Evolutionary conservation across 75 land plant species (phyloP).

Genomic region (Larix kaempferi): DNA sequence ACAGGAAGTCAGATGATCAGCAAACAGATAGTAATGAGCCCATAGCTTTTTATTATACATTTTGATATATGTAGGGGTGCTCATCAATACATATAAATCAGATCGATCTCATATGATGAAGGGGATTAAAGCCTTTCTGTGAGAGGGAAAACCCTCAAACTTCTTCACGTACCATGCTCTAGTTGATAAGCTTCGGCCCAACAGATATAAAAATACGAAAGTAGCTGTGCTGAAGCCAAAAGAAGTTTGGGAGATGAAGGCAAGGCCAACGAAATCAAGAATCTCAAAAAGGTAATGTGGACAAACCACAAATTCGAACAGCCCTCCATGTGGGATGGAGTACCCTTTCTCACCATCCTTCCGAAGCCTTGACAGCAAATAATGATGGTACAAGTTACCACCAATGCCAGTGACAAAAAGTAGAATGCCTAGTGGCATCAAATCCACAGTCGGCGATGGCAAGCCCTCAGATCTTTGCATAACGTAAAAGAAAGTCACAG

Average conservation of each 20-base stretch:
- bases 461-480: conserved; percentile 27
- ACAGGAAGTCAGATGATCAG: no score
- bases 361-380: conserved; percentile 52
- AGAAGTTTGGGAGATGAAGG: conserved; percentile 53
- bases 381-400: conserved; percentile 82
- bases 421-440: conserved; percentile 34
- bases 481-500: no score
- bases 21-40: no score
- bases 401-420: conserved; percentile 45
- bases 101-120: conserved; percentile 25
- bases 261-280: conserved; percentile 36
- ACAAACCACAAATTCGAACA: conserved; percentile 52
- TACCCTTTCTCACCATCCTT: conserved; percentile 37
- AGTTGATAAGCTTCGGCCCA: conserved; percentile 52
- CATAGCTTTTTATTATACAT: no score
- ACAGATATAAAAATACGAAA: conserved; percentile 28
- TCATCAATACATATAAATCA: no score
- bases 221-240: conserved; percentile 13
- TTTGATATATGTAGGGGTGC: no score
- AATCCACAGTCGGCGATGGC: conserved; percentile 38
- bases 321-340: conserved; percentile 68
- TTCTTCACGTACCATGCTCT: conserved; percentile 61
- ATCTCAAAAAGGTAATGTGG: conserved; percentile 75
- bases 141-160: conserved; percentile 50
- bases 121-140: conserved; percentile 55